Conservation (phyloP, 2,329 filamentous ascomycete genomes). For the Didymella arachidicola region DNA sequence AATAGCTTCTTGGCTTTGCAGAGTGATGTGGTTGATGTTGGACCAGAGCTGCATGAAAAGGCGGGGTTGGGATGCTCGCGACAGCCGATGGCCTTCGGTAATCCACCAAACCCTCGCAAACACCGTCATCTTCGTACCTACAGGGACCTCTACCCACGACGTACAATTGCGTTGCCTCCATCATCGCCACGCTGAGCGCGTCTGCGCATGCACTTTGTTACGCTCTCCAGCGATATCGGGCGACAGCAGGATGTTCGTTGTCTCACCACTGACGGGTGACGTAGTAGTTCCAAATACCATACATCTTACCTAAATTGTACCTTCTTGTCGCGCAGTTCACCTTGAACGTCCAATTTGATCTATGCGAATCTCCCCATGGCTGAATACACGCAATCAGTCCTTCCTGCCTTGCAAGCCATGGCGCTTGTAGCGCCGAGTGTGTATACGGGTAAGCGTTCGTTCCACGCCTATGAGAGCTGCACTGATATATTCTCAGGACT, state of each 20-base stretch:
- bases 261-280: constrained; percentile 16
- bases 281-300: constrained; percentile 3
- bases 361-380: background rate
- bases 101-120: background rate
- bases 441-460: constrained; percentile 30
- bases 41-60: background rate
- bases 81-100: constrained; percentile 4
- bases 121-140: background rate
- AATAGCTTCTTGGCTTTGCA: background rate
- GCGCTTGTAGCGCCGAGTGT: constrained; percentile 36
- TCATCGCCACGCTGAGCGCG: background rate
- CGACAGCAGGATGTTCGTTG: background rate
- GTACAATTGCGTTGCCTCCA: too few species aligned
- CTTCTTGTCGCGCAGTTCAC: too few species aligned
- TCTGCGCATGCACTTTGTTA: background rate
- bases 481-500: constrained; percentile 28
- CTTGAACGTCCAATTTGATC: background rate
- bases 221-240: background rate
- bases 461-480: background rate
- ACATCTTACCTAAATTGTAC: background rate
- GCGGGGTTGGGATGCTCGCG: constrained; percentile 5
- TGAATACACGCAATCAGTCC: background rate
- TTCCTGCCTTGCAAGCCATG: constrained; percentile 26
- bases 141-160: background rate
- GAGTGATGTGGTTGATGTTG: constrained; percentile 1